phyloP scores from a whole-genome alignment of 2,329 filamentous ascomycete species.

The Xylariaceae sp. region DNA sequence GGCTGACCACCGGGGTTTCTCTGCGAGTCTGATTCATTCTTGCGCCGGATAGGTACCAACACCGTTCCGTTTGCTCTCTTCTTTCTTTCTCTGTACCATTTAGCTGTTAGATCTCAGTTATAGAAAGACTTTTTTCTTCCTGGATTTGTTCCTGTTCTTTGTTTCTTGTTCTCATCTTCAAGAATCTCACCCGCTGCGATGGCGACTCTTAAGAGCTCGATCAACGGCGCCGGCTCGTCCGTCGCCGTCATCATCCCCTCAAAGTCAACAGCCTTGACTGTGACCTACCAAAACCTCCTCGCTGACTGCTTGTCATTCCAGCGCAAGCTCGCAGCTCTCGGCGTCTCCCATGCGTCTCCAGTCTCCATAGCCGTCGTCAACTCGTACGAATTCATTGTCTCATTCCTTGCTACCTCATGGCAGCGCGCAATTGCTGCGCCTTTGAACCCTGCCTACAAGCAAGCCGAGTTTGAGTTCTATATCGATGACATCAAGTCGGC shows the following conservation, averaged over 20 bases:
- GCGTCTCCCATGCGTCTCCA: slow-evolving; percentile 61
- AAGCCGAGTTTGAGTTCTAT: slow-evolving; percentile 87
- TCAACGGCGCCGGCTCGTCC: slow-evolving; percentile 41
- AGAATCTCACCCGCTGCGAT: slow-evolving; percentile 12
- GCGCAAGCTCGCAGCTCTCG: slow-evolving; percentile 68
- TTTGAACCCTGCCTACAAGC: slow-evolving; percentile 84
- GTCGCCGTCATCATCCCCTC: slow-evolving; percentile 69
- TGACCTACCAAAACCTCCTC: slow-evolving; percentile 64
- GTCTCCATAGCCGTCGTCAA: slow-evolving; percentile 82
- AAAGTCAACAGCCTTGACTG: slow-evolving; percentile 54
- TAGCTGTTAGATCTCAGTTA: no score
- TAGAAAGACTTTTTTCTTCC: neutral
- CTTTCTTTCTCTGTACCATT: neutral
- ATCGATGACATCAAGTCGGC: slow-evolving; percentile 81
- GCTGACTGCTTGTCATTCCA: slow-evolving; percentile 67
- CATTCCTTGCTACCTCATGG: slow-evolving; percentile 81
- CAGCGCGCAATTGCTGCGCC: slow-evolving; percentile 79
- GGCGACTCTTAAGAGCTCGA: slow-evolving; percentile 46
- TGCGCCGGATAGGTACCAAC: neutral
- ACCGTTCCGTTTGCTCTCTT: neutral
- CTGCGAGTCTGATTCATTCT: no score
- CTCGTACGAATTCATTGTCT: slow-evolving; percentile 82
- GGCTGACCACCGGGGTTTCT: no score
- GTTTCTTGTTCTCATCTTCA: neutral
- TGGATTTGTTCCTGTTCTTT: slow-evolving; percentile 1